Evolutionary conservation across 495 filamentous ascomycete species (phyloP).

Genomic region (Viridothelium virens): DNA sequence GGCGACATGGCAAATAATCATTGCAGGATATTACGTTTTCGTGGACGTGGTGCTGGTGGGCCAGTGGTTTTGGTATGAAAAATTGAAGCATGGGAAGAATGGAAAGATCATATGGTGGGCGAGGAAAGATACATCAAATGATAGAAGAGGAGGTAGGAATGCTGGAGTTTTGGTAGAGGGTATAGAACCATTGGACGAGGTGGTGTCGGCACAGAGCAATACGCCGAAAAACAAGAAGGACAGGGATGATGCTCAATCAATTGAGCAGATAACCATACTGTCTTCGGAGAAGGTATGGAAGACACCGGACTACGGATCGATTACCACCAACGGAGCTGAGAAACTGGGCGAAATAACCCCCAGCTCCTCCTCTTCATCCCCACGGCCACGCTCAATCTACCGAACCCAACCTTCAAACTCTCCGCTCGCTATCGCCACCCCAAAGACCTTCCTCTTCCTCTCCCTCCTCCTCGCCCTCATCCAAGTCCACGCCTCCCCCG

Average conservation of each 20-base stretch:
- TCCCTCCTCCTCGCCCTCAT: constrained; percentile 30
- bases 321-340: not conserved
- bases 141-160: constrained; percentile 12
- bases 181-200: constrained; percentile 4
- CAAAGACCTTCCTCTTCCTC: constrained; percentile 30
- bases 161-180: constrained; percentile 20
- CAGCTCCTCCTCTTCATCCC: constrained; percentile 14
- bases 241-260: not conserved
- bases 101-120: constrained; percentile 25
- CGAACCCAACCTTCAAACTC: constrained; percentile 16
- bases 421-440: constrained; percentile 23
- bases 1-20: constrained; percentile 61
- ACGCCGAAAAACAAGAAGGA: constrained; percentile 9
- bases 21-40: constrained; percentile 60
- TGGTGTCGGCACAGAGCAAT: not conserved
- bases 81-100: constrained; percentile 40
- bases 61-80: constrained; percentile 65
- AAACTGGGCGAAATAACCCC: constrained; percentile 6
- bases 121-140: constrained; percentile 18
- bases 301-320: not conserved
- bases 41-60: constrained; percentile 56
- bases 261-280: not conserved
- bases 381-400: constrained; percentile 18
- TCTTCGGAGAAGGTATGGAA: constrained; percentile 9
- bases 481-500: constrained; percentile 22